Evolutionary conservation across 805 yeast species (phyloP).

Genomic region (Kluyveromyces nonfermentans): DNA sequence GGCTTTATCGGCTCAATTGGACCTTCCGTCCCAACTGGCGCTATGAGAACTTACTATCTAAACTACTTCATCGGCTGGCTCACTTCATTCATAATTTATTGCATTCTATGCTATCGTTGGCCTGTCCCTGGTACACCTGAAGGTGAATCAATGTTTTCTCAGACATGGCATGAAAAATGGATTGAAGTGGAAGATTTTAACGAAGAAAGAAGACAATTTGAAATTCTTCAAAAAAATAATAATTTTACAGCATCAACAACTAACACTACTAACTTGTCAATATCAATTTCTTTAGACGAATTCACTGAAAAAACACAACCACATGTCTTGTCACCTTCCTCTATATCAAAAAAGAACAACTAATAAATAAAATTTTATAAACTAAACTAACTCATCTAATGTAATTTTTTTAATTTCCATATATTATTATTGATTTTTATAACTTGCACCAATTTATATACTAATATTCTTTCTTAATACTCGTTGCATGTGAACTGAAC

Average conservation of each 20-base stretch:
- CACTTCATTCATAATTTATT: conserved; percentile 46
- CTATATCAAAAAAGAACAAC: too few relatives aligned
- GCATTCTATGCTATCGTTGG: conserved; percentile 39
- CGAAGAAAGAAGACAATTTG: conserved; percentile 21
- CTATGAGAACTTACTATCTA: conserved; percentile 60
- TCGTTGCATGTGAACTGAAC: too few relatives aligned
- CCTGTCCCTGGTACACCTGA: conserved; percentile 44
- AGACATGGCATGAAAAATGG: conserved; percentile 49
- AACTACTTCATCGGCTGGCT: conserved; percentile 73
- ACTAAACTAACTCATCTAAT: too few relatives aligned
- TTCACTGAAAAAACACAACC: background rate
- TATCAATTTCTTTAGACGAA: background rate
- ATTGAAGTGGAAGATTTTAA: conserved; percentile 57
- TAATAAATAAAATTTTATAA: too few relatives aligned
- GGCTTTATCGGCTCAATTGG: conserved; percentile 46
- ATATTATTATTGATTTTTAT: too few relatives aligned
- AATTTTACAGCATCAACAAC: too few relatives aligned
- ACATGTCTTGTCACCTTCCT: background rate
- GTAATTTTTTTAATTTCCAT: too few relatives aligned
- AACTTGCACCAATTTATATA: too few relatives aligned
- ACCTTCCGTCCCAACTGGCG: conserved; percentile 71
- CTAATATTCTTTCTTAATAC: too few relatives aligned
- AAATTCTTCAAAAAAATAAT: conserved; percentile 1
- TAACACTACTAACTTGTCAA: background rate
- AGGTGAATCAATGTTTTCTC: conserved; percentile 22